Evolutionary conservation across 805 yeast species (phyloP).

Genomic region (Middelhovenomyces tepae): DNA sequence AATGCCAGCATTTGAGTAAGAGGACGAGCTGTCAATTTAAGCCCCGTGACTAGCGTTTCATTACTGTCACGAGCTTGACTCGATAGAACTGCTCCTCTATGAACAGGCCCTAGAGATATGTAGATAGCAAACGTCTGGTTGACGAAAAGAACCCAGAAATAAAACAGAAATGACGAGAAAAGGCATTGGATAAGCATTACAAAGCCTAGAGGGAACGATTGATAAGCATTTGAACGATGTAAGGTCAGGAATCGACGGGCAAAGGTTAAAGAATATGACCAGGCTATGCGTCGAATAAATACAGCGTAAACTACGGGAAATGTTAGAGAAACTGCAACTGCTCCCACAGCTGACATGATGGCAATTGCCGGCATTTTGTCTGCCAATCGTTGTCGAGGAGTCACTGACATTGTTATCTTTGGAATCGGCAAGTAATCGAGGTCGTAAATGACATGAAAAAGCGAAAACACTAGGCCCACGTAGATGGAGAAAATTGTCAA

Average conservation of each 20-base stretch:
- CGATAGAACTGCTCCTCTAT: slow-evolving; percentile 23
- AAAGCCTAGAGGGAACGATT: slow-evolving; percentile 11
- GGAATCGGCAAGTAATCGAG: slow-evolving; percentile 11
- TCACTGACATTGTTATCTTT: slow-evolving; percentile 1
- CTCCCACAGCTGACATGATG: slow-evolving; percentile 5
- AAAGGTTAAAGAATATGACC: slow-evolving; percentile 12
- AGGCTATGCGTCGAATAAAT: slow-evolving; percentile 10
- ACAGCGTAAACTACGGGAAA: slow-evolving; percentile 15
- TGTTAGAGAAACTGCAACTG: slow-evolving; percentile 7
- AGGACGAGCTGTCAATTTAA: slow-evolving; percentile 18
- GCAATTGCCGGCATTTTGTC: slow-evolving; percentile 4
- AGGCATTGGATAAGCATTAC: slow-evolving; percentile 10
- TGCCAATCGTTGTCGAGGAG: slow-evolving; percentile 4
- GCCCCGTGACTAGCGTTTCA: slow-evolving; percentile 31
- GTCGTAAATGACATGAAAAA: slow-evolving; percentile 9
- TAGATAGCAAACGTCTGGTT: slow-evolving; percentile 25
- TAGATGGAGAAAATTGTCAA: slow-evolving; percentile 5
- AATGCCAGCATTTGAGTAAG: slow-evolving; percentile 29
- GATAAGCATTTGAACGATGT: slow-evolving; percentile 12
- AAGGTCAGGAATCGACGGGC: slow-evolving; percentile 9
- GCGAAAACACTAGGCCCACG: slow-evolving; percentile 8
- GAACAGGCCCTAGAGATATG: slow-evolving; percentile 30
- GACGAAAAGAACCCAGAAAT: slow-evolving; percentile 21
- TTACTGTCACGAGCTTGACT: slow-evolving; percentile 25
- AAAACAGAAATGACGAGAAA: slow-evolving; percentile 13